Conservation (phyloP, 495 filamentous ascomycete species). For the Talaromyces proteolyticus region DNA sequence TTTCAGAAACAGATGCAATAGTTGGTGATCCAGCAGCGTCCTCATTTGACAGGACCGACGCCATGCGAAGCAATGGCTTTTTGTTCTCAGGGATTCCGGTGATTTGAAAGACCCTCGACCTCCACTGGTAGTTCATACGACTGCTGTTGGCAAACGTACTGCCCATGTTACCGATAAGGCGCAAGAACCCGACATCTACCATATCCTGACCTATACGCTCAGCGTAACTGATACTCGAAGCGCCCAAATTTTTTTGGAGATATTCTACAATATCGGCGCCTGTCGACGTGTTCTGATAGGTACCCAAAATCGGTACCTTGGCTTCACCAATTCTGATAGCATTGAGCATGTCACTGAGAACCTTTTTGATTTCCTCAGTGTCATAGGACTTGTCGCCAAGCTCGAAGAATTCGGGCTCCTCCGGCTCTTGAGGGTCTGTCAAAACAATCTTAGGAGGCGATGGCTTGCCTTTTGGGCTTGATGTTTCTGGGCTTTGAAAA, state of each 20-base stretch:
- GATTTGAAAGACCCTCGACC: constrained; percentile 80
- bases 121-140: constrained; percentile 96
- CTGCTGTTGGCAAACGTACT: constrained; percentile 96
- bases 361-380: constrained; percentile 82
- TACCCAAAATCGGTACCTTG: constrained; percentile 92
- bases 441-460: constrained; percentile 60
- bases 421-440: constrained; percentile 42
- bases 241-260: constrained; percentile 80
- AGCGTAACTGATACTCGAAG: constrained; percentile 76
- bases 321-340: constrained; percentile 81
- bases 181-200: constrained; percentile 77
- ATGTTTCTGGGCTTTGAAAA: constrained; percentile 73
- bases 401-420: constrained; percentile 76
- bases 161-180: constrained; percentile 89
- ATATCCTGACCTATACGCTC: constrained; percentile 94
- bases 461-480: constrained; percentile 39
- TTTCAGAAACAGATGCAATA: constrained; percentile 75
- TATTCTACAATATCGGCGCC: constrained; percentile 94
- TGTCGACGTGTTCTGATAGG: constrained; percentile 85
- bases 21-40: constrained; percentile 64
- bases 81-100: constrained; percentile 87
- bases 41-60: constrained; percentile 54
- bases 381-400: constrained; percentile 83
- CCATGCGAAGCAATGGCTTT: constrained; percentile 59
- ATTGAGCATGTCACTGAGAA: constrained; percentile 79